Evolutionary conservation across 2,329 filamentous ascomycete species (phyloP), one percentile per base, ranked within the genome.

Genomic region (Claviceps purpurea): DNA sequence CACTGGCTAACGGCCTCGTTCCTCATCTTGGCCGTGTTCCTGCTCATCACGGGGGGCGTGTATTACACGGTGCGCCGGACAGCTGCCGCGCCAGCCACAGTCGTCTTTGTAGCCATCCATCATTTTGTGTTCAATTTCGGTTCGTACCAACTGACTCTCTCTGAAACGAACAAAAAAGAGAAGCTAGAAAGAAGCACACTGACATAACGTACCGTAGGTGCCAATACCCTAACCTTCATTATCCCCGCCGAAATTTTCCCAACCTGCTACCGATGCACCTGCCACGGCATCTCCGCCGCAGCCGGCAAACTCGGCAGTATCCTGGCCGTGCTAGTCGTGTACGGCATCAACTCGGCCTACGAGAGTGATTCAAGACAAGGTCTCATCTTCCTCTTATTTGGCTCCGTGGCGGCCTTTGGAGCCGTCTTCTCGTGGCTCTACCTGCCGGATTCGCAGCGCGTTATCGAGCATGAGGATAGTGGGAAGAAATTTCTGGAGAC

Each of bases 181-280:
- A 30, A 30, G 30, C 30, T 30, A 30, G 26, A 30, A 30, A 30
- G 8, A 30, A 10, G 26, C 26, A 8, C 8, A 30, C 30, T 34
- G 30, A 34, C 30, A 34, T 34, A 34, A 16, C 6, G 43, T 13
- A 18, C 26, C 13, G 3, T 49, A 74, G 74, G 79, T 11, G 78
- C 78, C 43, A 82, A 82, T 58, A 78, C 76, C 0, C 72, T 82
- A 11, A 83, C 79, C 0, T 82, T 84, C 58, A 76, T 83, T 51
- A 75, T 84, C 16, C 79, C 81, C 1, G 79, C 78, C 43, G 80
- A 84, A 60, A 75, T 81, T 43, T 85, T 84, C 60, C 79, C 79
- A 0, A 84, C 80, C 2, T 73, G 74, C 56, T 83, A 82, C 58
- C 74, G 81, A 42, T 79, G 74, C 49, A 80, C 79, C 0, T 82